Percentiles rank a stretch among this genome's conserved stretches.
Evolutionary conservation across 805 yeast species (phyloP).

Genomic region (Saturnispora galanensis): DNA sequence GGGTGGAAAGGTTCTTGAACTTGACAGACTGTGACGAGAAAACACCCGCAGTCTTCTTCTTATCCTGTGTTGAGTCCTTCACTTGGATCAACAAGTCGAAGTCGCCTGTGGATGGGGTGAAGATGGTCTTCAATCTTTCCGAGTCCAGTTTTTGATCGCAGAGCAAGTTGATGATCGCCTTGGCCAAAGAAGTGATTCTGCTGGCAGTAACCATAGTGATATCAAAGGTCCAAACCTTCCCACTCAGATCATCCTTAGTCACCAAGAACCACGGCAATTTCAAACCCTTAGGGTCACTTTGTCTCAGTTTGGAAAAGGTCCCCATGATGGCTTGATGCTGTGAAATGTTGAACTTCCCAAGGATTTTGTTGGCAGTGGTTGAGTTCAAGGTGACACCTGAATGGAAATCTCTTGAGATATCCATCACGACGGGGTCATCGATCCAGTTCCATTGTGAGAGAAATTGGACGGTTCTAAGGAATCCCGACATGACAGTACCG

Average conservation of each 20-base stretch:
- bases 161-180: constrained; percentile 48
- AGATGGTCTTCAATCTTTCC: constrained; percentile 44
- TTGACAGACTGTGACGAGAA: constrained; percentile 33
- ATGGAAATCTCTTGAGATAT: constrained; percentile 45
- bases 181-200: constrained; percentile 78
- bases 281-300: constrained; percentile 72
- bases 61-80: constrained; percentile 21
- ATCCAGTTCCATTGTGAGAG: constrained; percentile 91
- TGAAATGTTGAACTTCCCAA: constrained; percentile 53
- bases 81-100: constrained; percentile 71
- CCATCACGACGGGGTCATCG: constrained; percentile 74
- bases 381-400: constrained; percentile 6
- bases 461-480: constrained; percentile 60
- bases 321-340: constrained; percentile 52
- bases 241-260: constrained; percentile 77
- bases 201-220: constrained; percentile 67
- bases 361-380: constrained; percentile 32
- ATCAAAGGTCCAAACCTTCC: constrained; percentile 55
- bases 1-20: constrained; percentile 49
- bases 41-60: constrained; percentile 42
- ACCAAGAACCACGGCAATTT: constrained; percentile 76
- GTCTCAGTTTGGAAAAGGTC: constrained; percentile 59
- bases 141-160: constrained; percentile 12
- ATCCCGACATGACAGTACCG: constrained; percentile 69
- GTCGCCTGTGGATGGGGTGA: constrained; percentile 75